Base-by-base conservation (phyloP, 345 rosid genomes). In the Anastatica hierochuntica region DNA sequence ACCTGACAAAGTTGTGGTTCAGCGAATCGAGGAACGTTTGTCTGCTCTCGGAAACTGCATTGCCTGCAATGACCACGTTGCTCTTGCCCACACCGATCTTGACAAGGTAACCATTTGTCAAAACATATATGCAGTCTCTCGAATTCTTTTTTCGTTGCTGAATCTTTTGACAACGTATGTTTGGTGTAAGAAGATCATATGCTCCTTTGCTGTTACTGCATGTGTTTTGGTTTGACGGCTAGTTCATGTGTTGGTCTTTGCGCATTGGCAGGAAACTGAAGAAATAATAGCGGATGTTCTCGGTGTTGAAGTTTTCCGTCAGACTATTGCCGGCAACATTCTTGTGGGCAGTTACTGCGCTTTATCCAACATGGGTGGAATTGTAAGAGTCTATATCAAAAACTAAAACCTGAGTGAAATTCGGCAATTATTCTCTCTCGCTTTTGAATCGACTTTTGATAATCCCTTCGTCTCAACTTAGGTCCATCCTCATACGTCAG, bases 11-110 rank as follows among this genome's bases (percentile, higher is more conserved):
- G 94, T 94, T 27, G 95, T 88, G 39, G 95, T 94, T 53, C 97
- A 80, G 74, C 74, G 99, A 24, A 73, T 85, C n/a, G 97, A 88
- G 3, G 97, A 88, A 76, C 88, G 67, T 39, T 74, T 88, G 27
- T 85, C 99, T 67, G 97, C 99, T 14, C 76, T 94, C 34, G 97
- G 99, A 14, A 94, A 94, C 37, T 83, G 97, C 65, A 78, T 94
- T 62, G 90, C 92, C 34, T 94, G 97, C 80, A 88, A 94, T 71
- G 95, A 94, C 54, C 84, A 88, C 70, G 99, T 85, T 44, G 97
- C 97, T 45, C 81, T 88, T 64, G 78, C 92, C 6, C 99, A 94
- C 73, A 84, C 94, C 8, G 97, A 94, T 63, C 85, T 88, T 40
- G 97, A 85, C 76, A 76, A 47, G 66, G 72, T 67, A 46, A 31